Conservation (phyloP, 352 stramenopile genomes). For the Saprolegnia parasitica region DNA sequence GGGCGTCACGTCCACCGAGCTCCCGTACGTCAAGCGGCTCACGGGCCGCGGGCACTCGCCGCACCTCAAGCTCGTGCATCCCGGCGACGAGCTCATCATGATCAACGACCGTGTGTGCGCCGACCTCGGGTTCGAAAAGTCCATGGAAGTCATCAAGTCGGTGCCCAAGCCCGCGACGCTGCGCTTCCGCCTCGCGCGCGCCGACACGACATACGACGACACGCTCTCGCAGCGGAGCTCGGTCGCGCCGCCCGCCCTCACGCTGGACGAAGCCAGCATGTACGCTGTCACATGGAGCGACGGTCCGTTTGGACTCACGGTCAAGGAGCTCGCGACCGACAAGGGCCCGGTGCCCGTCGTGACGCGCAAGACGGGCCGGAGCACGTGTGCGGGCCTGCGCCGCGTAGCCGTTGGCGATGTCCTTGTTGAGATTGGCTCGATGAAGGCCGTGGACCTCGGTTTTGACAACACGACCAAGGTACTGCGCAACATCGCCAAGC, state of each 20-base stretch:
- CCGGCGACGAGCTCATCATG: constrained; percentile 77
- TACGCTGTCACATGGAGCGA: constrained; percentile 80
- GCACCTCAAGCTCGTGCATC: constrained; percentile 58
- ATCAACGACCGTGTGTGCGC: constrained; percentile 58
- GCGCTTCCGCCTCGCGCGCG: constrained; percentile 47
- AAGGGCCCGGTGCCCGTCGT: constrained; percentile 64
- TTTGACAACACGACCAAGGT: constrained; percentile 73
- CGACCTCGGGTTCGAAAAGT: constrained; percentile 62
- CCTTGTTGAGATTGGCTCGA: constrained; percentile 68
- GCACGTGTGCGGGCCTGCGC: constrained; percentile 64
- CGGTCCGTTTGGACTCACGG: constrained; percentile 71
- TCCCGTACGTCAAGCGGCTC: constrained; percentile 75
- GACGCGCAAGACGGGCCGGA: constrained; percentile 74
- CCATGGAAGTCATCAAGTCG: constrained; percentile 84
- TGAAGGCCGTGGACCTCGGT: constrained; percentile 57
- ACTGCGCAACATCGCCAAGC: constrained; percentile 68
- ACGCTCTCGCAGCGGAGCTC: neutral
- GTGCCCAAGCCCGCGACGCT: constrained; percentile 74
- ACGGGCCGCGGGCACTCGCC: constrained; percentile 74
- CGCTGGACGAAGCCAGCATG: constrained; percentile 61
- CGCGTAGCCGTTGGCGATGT: constrained; percentile 73
- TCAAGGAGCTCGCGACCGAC: constrained; percentile 68
- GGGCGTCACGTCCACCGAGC: constrained; percentile 43
- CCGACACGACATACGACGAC: neutral
- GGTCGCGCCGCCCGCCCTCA: constrained; percentile 36